phyloP scores from a whole-genome alignment of 768 basidiomycete species.

The Russula lepida region DNA sequence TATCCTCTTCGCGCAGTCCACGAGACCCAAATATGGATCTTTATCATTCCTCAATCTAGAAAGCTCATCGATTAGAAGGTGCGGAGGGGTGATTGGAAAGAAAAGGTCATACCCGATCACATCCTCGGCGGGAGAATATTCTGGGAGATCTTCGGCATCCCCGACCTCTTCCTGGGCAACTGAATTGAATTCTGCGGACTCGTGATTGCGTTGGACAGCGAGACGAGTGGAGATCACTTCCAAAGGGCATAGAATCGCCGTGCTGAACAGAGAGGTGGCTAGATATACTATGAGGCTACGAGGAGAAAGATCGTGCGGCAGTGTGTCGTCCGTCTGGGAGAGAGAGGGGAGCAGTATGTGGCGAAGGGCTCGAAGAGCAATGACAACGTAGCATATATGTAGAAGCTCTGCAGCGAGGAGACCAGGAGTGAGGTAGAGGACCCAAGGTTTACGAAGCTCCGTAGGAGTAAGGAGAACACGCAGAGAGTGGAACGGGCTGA shows the following conservation, averaged over 20 bases:
- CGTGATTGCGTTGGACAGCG: conserved; percentile 79
- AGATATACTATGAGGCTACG: conserved; percentile 50
- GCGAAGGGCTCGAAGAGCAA: conserved; percentile 37
- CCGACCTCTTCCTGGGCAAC: conserved; percentile 66
- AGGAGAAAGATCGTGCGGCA: conserved; percentile 37
- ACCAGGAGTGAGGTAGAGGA: conserved; percentile 72
- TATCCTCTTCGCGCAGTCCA: conserved; percentile 70
- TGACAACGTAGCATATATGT: conserved; percentile 39
- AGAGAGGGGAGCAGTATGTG: conserved; percentile 53
- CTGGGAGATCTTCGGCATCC: conserved; percentile 48
- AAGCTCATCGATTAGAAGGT: conserved; percentile 3
- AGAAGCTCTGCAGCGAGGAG: conserved; percentile 38
- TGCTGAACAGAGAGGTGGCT: conserved; percentile 46
- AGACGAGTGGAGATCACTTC: conserved; percentile 75
- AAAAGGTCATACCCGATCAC: conserved; percentile 66
- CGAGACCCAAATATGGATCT: conserved; percentile 68
- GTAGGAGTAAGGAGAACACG: conserved; percentile 73
- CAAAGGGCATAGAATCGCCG: conserved; percentile 56
- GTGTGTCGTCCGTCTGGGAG: conserved; percentile 28
- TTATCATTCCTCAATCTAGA: conserved; percentile 49
- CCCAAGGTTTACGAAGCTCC: conserved; percentile 71
- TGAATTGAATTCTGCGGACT: conserved; percentile 64
- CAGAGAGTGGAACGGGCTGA: conserved; percentile 47
- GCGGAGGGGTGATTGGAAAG: neutral
- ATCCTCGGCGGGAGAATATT: conserved; percentile 67